phyloP scores from a whole-genome alignment of 176 grass and related monocot species.

The Secale cereale region DNA sequence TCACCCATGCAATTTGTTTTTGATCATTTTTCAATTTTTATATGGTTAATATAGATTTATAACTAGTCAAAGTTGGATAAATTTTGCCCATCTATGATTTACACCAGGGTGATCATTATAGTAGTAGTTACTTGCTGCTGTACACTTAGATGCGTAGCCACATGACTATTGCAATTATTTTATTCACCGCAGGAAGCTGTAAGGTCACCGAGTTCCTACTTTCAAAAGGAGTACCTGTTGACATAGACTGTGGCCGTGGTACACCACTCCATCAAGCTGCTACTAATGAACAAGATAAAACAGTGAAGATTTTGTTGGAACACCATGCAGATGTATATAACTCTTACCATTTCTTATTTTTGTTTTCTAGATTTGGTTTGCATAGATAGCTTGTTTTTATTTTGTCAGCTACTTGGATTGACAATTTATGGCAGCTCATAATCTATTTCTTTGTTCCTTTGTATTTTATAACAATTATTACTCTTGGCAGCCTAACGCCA shows the following conservation, averaged over 20 bases:
- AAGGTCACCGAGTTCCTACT: slow-evolving; percentile 22
- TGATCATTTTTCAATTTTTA: neutral
- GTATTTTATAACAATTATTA: neutral
- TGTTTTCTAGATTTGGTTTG: neutral
- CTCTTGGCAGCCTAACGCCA: slow-evolving; percentile 22
- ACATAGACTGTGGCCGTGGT: slow-evolving; percentile 17
- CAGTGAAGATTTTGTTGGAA: slow-evolving; percentile 33
- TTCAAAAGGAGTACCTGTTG: slow-evolving; percentile 26
- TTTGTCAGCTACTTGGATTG: no score
- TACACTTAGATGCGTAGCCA: neutral
- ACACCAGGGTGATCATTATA: neutral
- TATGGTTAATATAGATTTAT: no score
- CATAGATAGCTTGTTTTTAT: neutral
- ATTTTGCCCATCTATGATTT: neutral
- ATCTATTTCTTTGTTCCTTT: neutral
- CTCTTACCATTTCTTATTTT: neutral
- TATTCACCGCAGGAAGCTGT: neutral
- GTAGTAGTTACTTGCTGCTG: neutral
- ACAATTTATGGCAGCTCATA: no score
- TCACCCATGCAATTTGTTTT: neutral
- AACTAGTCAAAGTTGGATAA: neutral
- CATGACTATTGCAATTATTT: neutral
- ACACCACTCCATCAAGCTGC: slow-evolving; percentile 10
- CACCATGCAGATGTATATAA: slow-evolving; percentile 33
- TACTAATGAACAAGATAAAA: slow-evolving; percentile 20